phyloP scores from a whole-genome alignment of 257 asterid genomes.

The Paulownia fortunei region DNA sequence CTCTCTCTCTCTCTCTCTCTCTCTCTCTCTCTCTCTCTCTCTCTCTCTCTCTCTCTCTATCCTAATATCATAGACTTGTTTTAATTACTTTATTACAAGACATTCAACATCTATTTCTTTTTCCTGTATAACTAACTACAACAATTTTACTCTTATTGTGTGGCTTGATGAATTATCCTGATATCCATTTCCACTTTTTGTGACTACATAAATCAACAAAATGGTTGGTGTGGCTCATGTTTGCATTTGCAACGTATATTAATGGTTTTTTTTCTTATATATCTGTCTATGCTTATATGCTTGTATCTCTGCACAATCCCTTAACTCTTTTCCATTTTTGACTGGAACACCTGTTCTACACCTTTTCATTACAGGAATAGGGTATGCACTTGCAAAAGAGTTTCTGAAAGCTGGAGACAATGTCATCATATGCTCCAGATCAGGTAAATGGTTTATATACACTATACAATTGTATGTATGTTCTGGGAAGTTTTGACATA shows the following conservation, averaged over 20 bases:
- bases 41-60: too few relatives aligned
- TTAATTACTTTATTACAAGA: too few relatives aligned
- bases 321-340: conserved; percentile 3
- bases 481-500: not conserved
- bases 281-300: not conserved
- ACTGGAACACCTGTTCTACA: conserved; percentile 4
- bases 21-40: too few relatives aligned
- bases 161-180: not conserved
- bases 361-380: conserved; percentile 71
- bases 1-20: too few relatives aligned
- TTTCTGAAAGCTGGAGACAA: conserved; percentile 90
- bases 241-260: too few relatives aligned
- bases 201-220: not conserved
- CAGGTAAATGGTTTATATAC: conserved; percentile 51
- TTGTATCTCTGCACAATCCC: not conserved
- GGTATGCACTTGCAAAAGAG: conserved; percentile 93
- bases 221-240: not conserved
- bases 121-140: too few relatives aligned
- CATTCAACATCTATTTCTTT: too few relatives aligned
- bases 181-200: not conserved
- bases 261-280: not conserved
- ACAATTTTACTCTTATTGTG: not conserved
- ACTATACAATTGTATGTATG: not conserved
- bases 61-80: too few relatives aligned
- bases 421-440: conserved; percentile 90